Base-by-base conservation (phyloP, 2,329 filamentous ascomycete genomes). In the Xylaria hypoxylon region DNA sequence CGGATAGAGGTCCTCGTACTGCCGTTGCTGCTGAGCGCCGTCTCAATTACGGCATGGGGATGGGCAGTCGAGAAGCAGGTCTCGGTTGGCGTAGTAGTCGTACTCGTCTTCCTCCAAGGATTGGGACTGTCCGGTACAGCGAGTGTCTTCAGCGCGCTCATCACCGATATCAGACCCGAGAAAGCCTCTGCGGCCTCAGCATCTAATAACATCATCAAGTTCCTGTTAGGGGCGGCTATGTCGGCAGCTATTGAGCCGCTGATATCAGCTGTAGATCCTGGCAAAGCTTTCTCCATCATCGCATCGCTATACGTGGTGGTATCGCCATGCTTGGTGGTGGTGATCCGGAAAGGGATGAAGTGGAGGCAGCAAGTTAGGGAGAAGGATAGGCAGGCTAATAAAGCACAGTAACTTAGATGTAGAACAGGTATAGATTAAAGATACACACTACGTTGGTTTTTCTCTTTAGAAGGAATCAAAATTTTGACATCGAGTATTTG, bases 151-250 rank as follows among this genome's bases (percentile, higher is more conserved):
- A 86, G 82, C 68, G 88, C 86, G 0, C 79, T 91, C 15, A 81
- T 90, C 19, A 85, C 90, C 1, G 89, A 91, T 70, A 77, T 90
- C 1, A 86, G 88, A 65, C 87, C 87, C 0, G 79, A 85, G 26
- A 83, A 85, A 5, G 86, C 87, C 0, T 86, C 86, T 0, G 89
- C 87, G 0, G 86, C 86, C 0, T 86, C 87, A 3, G 87, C 88
- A 0, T 85, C 87, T 0, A 89, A 88, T 67, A 90, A 90, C 68
- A 78, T 91, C 8, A 83, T 88, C 10, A 79, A 88, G 28, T 90
- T 88, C 73, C 76, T 87, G 22, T 77, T 89, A 52, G 87, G 86
- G 24, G 89, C 89, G 0, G 84, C 77, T 1, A 86, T 84, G 22
- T 87, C 87, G n/a, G 86, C 85, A 0, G 80, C 87, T 13, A 85